phyloP scores from a whole-genome alignment of 176 grass and related monocot species.

The Raddia distichophylla region DNA sequence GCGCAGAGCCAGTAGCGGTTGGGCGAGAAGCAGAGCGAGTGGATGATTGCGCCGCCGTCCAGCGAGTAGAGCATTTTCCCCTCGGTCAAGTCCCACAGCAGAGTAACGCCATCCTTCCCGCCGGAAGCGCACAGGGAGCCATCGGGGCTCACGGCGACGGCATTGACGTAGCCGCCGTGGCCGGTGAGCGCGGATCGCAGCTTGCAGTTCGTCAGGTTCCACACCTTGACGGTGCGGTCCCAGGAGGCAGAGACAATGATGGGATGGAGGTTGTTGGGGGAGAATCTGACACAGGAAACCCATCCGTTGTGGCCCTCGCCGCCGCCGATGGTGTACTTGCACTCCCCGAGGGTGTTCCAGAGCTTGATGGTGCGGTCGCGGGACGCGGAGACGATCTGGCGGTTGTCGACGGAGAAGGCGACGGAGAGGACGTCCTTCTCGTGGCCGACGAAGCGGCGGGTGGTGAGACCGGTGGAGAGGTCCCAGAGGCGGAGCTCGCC shows the following conservation, averaged over 20 bases:
- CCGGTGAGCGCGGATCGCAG: conserved; percentile 45
- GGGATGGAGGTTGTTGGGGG: conserved; percentile 47
- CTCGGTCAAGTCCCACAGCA: conserved; percentile 60
- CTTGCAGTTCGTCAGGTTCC: conserved; percentile 83
- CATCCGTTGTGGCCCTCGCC: conserved; percentile 59
- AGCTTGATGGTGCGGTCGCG: conserved; percentile 86
- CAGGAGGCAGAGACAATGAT: conserved; percentile 67
- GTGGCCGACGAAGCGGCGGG: conserved; percentile 68
- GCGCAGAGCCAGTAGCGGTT: conserved; percentile 76
- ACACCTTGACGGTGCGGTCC: conserved; percentile 72
- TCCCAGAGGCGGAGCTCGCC: conserved; percentile 83
- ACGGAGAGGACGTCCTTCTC: conserved; percentile 79
- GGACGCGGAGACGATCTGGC: conserved; percentile 79
- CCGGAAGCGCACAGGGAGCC: conserved; percentile 66
- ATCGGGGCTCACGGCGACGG: conserved; percentile 65
- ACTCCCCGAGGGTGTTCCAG: conserved; percentile 88
- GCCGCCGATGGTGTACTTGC: conserved; percentile 81
- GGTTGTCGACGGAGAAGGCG: conserved; percentile 85
- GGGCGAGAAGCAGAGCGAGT: conserved; percentile 74
- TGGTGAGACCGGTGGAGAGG: conserved; percentile 60
- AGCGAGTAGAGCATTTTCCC: conserved; percentile 61
- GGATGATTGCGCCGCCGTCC: conserved; percentile 59
- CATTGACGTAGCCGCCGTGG: conserved; percentile 61
- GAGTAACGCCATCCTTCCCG: conserved; percentile 53
- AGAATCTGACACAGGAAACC: conserved; percentile 68